Conservation (phyloP, 768 basidiomycete species). For the Hortiboletus flavorubellus region DNA sequence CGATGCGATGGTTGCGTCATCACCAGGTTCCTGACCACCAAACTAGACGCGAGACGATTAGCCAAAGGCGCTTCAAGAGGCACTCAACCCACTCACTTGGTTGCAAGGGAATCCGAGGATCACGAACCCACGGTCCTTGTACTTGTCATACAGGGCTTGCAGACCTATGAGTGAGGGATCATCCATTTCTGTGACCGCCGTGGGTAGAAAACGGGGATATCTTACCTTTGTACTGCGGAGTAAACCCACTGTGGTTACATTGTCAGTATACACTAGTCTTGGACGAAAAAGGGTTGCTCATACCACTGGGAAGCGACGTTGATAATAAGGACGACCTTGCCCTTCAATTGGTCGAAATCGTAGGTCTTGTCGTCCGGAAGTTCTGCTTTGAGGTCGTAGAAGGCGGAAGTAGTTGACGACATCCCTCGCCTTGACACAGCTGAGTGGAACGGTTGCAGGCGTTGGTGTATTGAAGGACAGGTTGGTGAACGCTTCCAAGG, state of each 20-base stretch:
- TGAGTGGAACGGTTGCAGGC: slow-evolving; percentile 9
- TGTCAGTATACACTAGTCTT: background rate
- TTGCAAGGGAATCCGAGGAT: slow-evolving; percentile 93
- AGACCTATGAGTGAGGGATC: slow-evolving; percentile 49
- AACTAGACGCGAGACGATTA: slow-evolving; percentile 47
- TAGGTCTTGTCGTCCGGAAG: slow-evolving; percentile 52
- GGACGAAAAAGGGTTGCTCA: background rate
- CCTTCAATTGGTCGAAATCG: slow-evolving; percentile 67
- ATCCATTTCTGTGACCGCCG: background rate
- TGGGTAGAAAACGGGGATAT: background rate
- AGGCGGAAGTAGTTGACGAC: slow-evolving; percentile 34
- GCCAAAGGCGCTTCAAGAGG: background rate
- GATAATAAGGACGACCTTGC: slow-evolving; percentile 75
- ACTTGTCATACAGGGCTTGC: slow-evolving; percentile 76
- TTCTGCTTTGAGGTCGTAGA: slow-evolving; percentile 69
- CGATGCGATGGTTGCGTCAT: slow-evolving; percentile 67
- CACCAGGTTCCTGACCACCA: slow-evolving; percentile 80
- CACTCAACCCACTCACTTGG: slow-evolving; percentile 45
- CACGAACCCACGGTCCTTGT: slow-evolving; percentile 70
- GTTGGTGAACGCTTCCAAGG: background rate
- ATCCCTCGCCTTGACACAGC: slow-evolving; percentile 18
- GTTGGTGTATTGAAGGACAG: background rate
- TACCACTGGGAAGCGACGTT: slow-evolving; percentile 75
- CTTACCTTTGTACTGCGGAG: slow-evolving; percentile 71
- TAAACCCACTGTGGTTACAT: slow-evolving; percentile 62